phyloP scores from a whole-genome alignment of 371 early-diverging fungal genomes.

The Chytridium lagenaria region DNA sequence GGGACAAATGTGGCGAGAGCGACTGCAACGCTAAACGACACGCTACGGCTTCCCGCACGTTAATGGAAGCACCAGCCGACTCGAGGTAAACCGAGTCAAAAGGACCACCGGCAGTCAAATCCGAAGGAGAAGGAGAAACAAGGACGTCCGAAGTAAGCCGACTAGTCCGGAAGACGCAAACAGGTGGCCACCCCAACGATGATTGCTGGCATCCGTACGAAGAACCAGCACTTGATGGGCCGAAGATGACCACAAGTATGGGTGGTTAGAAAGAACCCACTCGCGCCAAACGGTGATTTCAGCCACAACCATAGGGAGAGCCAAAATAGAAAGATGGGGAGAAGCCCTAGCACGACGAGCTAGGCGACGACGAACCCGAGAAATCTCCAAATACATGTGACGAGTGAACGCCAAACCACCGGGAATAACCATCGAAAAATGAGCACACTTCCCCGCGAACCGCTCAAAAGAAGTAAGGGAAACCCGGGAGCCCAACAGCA shows the following conservation, averaged over 20 bases:
- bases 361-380: background rate
- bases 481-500: background rate
- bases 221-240: slow-evolving; percentile 1
- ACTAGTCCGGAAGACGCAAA: too few species aligned
- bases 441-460: slow-evolving; percentile 20
- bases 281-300: background rate
- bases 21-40: too few species aligned
- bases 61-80: too few species aligned
- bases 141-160: too few species aligned
- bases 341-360: background rate
- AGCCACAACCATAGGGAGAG: background rate
- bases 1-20: too few species aligned
- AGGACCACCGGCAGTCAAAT: too few species aligned
- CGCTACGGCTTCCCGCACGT: too few species aligned
- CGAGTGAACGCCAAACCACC: slow-evolving; percentile 23
- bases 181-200: slow-evolving; percentile 8
- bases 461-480: slow-evolving; percentile 3
- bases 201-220: slow-evolving; percentile 18
- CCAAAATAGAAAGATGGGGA: background rate
- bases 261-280: background rate
- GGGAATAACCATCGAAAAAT: slow-evolving; percentile 20
- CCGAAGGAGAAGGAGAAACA: too few species aligned
- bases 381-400: background rate
- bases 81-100: background rate
- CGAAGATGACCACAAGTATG: slow-evolving; percentile 16